Percentiles rank a stretch among this genome's conserved stretches.
phyloP scores from a whole-genome alignment of 345 rosid genomes.

The Pistacia vera region DNA sequence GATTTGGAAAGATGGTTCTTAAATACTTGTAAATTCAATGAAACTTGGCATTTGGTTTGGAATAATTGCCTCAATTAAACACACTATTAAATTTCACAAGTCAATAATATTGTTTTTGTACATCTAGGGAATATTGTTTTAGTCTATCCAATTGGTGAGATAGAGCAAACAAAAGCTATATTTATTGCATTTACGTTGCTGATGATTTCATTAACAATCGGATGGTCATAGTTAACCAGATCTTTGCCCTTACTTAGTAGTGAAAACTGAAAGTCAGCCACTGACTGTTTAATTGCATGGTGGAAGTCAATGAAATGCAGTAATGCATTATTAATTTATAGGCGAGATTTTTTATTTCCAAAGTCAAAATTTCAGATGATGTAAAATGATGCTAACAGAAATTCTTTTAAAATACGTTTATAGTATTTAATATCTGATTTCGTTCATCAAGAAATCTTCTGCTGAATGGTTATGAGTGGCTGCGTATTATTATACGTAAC shows the following conservation, averaged over 20 bases:
- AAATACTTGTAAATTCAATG: slow-evolving; percentile 36
- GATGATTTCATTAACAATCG: not conserved
- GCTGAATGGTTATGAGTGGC: slow-evolving; percentile 1
- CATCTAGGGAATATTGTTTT: no score
- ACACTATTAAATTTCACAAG: no score
- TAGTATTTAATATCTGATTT: no score
- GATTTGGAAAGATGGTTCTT: slow-evolving; percentile 64
- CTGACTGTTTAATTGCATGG: not conserved
- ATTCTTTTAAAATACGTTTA: not conserved
- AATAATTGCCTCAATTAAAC: no score
- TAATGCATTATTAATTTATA: no score
- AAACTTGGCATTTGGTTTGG: no score
- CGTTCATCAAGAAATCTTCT: not conserved
- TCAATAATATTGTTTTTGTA: no score
- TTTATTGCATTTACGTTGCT: not conserved
- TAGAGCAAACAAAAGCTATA: no score
- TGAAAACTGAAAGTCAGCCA: slow-evolving; percentile 1
- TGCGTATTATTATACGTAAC: not conserved
- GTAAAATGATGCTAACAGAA: not conserved
- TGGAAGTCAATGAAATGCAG: not conserved
- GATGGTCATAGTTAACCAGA: not conserved
- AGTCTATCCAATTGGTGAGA: no score
- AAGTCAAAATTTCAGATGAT: not conserved
- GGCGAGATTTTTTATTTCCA: no score
- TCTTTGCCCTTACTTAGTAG: not conserved